Evolutionary conservation across 2,329 filamentous ascomycete genomes (phyloP), one percentile per base, ranked within the genome.

Genomic region (Aspergillus sojae): DNA sequence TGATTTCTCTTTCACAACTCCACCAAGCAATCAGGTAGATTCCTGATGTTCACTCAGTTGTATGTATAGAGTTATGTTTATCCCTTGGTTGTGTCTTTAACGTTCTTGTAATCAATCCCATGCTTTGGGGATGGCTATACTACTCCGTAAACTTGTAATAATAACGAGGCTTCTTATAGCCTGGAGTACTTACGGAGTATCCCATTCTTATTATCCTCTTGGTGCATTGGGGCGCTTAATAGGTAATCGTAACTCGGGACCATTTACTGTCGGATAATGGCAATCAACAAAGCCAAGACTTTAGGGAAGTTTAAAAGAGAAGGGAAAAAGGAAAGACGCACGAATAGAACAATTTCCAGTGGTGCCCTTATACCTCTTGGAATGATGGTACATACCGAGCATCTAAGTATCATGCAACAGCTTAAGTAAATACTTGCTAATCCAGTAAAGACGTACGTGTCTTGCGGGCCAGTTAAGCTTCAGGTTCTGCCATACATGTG

Each of bases 391-490:
- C 39, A 41, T 41, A 41, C 39, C 39, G 19, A 41, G 39, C 7
- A 41, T 19, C 39, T 41, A 41, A n/a, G 7, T n/a, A 41, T 41
- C 39, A 1, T 41, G 39, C 39, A 41, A 41, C 39, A 41, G 19
- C 39, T 9, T 41, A 10, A 41, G 39, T 41, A 41, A 41, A 41
- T 41, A 19, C 16, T 41, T 6, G 39, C 39, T 41, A 9, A 41
- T 41, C 46, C 23, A 28, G 46, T 48, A 58, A 58, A 34, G 62
- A 61, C 58, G 62, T 60, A 48, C 45, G 45, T 26, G 62, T 63
- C 58, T 48, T 63, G 62, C 58, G 58, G 60, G 45, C 7, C 39
- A 41, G 16, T 41, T 62, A 63, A 65, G 64, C 64, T 61, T 65
- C 58, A 61, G 61, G 62, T 59, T 62, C 64, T 58, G 21, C 45